These are phyloP conservation scores for Salvia rosmarinus DNA, from an alignment of 257 asterid species.

Conservation along the genomic window DNA sequence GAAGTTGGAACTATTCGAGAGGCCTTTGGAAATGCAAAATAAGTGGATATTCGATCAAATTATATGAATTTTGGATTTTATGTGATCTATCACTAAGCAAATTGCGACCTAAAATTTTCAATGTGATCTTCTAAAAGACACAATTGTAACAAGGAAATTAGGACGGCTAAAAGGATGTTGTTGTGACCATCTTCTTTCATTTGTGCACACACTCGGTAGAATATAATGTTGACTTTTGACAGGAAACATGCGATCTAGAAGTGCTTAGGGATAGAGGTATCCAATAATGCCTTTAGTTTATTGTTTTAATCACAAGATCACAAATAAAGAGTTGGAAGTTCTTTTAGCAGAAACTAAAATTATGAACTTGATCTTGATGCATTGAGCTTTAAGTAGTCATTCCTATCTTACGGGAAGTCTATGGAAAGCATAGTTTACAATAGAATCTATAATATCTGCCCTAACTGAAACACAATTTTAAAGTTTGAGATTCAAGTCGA, in stretches of 20 bases:
- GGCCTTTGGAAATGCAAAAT: conserved; percentile 9
- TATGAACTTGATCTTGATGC: conserved; percentile 27
- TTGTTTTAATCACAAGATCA: too few relatives aligned
- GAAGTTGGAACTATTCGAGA: conserved; percentile 19
- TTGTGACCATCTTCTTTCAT: background rate
- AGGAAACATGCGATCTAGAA: background rate
- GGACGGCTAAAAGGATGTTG: too few relatives aligned
- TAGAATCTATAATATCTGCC: too few relatives aligned
- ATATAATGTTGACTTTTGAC: background rate
- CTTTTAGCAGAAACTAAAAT: conserved; percentile 25
- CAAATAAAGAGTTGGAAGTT: too few relatives aligned
- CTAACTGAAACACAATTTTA: too few relatives aligned
- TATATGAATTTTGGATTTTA: conserved; percentile 16
- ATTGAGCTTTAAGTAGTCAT: conserved; percentile 27
- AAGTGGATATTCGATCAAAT: background rate
- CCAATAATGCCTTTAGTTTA: too few relatives aligned
- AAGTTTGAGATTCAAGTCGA: too few relatives aligned
- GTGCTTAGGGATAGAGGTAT: background rate
- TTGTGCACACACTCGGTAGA: conserved; percentile 15
- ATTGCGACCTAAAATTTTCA: conserved; percentile 1
- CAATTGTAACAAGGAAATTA: background rate
- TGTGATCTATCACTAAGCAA: conserved; percentile 7
- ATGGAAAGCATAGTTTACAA: conserved; percentile 27
- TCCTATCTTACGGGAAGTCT: conserved; percentile 26
- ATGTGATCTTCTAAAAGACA: background rate